These are phyloP conservation scores for Corniculantispora saksenae DNA, from an alignment of 2,329 filamentous ascomycete species.

Conservation along the genomic window DNA sequence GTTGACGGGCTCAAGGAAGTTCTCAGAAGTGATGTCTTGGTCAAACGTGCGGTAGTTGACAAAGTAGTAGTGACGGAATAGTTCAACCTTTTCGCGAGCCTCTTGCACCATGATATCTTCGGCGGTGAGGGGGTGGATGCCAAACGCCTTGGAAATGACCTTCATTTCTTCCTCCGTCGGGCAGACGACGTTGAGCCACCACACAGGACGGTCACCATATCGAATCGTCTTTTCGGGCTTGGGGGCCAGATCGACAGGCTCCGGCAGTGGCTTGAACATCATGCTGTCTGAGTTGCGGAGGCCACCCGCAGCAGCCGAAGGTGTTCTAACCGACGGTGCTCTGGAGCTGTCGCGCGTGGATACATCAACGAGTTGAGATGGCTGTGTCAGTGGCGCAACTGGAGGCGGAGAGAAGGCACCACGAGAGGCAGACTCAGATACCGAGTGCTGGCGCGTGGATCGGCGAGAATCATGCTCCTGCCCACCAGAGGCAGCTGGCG, in stretches of 20 bases:
- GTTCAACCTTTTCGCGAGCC: conserved; percentile 94
- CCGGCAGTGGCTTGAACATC: conserved; percentile 37
- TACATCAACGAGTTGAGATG: conserved; percentile 26
- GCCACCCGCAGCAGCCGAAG: conserved; percentile 37
- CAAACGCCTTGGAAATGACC: conserved; percentile 85
- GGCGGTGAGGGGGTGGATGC: conserved; percentile 90
- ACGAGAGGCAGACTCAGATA: conserved; percentile 34
- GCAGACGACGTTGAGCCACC: conserved; percentile 91
- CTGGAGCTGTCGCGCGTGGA: conserved; percentile 33
- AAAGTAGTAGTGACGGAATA: conserved; percentile 98
- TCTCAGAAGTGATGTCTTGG: conserved; percentile 84
- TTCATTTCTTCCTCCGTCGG: conserved; percentile 97
- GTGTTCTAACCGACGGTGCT: conserved; percentile 47
- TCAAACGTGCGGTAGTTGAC: conserved; percentile 98
- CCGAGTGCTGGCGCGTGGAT: conserved; percentile 50
- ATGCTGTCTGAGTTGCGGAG: conserved; percentile 14
- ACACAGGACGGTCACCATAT: conserved; percentile 84
- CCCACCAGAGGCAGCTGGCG: conserved; percentile 26
- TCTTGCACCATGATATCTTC: conserved; percentile 98
- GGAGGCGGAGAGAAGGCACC: conserved; percentile 32
- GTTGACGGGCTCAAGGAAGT: conserved; percentile 93
- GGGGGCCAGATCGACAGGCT: conserved; percentile 23
- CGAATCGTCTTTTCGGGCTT: conserved; percentile 47
- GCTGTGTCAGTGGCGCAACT: neutral
- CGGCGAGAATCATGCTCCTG: conserved; percentile 42